phyloP scores from a whole-genome alignment of 2,329 filamentous ascomycete species.

The Aspergillus hortae region DNA sequence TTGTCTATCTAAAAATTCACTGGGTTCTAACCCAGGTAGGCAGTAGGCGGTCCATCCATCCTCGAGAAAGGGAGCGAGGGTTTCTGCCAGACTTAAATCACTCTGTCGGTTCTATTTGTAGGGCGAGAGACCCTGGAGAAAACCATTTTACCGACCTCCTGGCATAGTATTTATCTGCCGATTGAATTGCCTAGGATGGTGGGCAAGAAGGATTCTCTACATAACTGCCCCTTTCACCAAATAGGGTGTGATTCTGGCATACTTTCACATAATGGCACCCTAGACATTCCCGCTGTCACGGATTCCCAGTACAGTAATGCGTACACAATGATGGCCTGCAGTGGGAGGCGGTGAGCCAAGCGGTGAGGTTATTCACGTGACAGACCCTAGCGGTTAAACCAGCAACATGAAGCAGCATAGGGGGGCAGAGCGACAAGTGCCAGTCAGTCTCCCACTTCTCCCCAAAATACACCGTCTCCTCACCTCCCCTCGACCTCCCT shows the following conservation, averaged over 20 bases:
- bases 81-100: not conserved
- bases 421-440: slow-evolving; percentile 28
- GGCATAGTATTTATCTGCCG: too few species aligned
- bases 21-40: not conserved
- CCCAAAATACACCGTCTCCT: slow-evolving; percentile 17
- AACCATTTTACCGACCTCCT: too few species aligned
- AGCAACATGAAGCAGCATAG: slow-evolving; percentile 21
- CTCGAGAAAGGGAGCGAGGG: not conserved
- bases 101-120: too few species aligned
- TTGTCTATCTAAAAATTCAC: not conserved
- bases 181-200: too few species aligned
- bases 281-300: not conserved
- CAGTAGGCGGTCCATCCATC: not conserved
- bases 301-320: slow-evolving; percentile 6
- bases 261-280: too few species aligned
- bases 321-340: slow-evolving; percentile 1
- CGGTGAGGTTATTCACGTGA: slow-evolving; percentile 20
- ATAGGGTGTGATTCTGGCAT: too few species aligned
- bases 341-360: slow-evolving; percentile 13
- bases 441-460: slow-evolving; percentile 23
- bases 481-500: slow-evolving; percentile 5
- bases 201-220: too few species aligned
- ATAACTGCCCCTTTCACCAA: too few species aligned
- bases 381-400: slow-evolving; percentile 15
- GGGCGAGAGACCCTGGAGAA: too few species aligned